Evolutionary conservation across 1,284 basidiomycete genomes (phyloP).

Genomic region (Apiotrichum porosum): DNA sequence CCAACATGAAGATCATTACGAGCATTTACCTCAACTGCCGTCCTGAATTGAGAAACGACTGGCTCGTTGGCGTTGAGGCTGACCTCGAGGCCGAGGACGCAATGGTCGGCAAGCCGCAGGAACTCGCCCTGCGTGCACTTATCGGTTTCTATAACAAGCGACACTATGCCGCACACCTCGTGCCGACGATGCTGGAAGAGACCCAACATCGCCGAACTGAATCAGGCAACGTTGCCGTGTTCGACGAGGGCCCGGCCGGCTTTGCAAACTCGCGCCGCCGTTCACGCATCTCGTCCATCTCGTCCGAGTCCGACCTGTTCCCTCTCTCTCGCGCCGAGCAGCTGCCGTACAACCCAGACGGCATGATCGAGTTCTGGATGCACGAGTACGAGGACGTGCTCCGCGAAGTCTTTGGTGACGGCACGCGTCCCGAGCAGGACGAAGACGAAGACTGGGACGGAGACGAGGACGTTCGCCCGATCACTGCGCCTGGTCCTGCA

Average conservation of each 20-base stretch:
- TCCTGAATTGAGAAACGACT: constrained; percentile 94
- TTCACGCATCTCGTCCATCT: constrained; percentile 12
- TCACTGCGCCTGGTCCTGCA: constrained; percentile 15
- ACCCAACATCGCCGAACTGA: constrained; percentile 21
- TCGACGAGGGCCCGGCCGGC: constrained; percentile 6
- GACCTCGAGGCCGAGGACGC: constrained; percentile 73
- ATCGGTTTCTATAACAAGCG: constrained; percentile 73
- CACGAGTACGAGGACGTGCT: constrained; percentile 55
- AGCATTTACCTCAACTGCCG: constrained; percentile 96
- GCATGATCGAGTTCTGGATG: constrained; percentile 53
- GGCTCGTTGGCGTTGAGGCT: constrained; percentile 88
- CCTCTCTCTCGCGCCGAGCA: constrained; percentile 47
- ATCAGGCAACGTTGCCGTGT: constrained; percentile 19
- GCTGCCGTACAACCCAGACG: constrained; percentile 51
- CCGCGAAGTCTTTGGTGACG: constrained; percentile 52
- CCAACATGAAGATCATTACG: constrained; percentile 99
- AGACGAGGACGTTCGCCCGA: constrained; percentile 10
- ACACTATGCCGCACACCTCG: constrained; percentile 31
- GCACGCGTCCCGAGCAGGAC: constrained; percentile 9
- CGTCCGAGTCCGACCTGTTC: constrained; percentile 50
- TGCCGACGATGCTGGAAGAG: constrained; percentile 2
- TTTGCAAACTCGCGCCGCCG: constrained; percentile 5
- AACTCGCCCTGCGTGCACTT: constrained; percentile 87
- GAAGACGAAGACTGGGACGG: constrained; percentile 25
- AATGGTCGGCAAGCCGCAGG: constrained; percentile 67